Conservation (phyloP, 169 alveolate genomes). For the Plasmodium yoelii region DNA sequence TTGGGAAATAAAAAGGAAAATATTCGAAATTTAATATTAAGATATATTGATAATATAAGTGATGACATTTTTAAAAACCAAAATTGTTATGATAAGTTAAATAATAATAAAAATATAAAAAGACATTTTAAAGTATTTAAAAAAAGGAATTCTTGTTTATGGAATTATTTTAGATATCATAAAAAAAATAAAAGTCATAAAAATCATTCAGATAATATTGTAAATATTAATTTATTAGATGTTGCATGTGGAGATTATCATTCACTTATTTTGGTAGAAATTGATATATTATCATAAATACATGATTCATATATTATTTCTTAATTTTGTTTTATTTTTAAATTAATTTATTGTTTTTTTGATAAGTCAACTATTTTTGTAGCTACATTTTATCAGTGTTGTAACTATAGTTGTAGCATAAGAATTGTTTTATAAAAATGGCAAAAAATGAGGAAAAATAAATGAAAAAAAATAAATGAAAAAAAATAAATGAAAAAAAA, state of each 20-base stretch:
- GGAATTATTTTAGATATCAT: conserved; percentile 74
- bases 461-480: too few species aligned
- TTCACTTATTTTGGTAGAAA: conserved; percentile 40
- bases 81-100: conserved; percentile 1
- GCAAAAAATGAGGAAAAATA: too few species aligned
- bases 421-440: too few species aligned
- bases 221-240: conserved; percentile 57
- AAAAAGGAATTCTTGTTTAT: conserved; percentile 65
- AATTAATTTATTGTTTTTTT: too few species aligned
- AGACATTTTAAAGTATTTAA: conserved; percentile 59
- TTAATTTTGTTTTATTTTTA: too few species aligned
- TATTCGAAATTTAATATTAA: conserved; percentile 25
- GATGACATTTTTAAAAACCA: conserved; percentile 13
- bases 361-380: too few species aligned
- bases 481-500: too few species aligned
- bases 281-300: conserved; percentile 29
- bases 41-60: conserved; percentile 53
- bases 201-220: conserved; percentile 32
- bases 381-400: too few species aligned
- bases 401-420: too few species aligned
- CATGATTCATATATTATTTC: too few species aligned
- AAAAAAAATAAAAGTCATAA: conserved; percentile 11
- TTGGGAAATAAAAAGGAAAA: conserved; percentile 40
- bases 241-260: conserved; percentile 72
- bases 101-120: conserved; percentile 18